Percentiles rank a stretch among this genome's conserved stretches.
phyloP scores from a whole-genome alignment of 805 yeast species.

The Zygoascus biomembranicola region DNA sequence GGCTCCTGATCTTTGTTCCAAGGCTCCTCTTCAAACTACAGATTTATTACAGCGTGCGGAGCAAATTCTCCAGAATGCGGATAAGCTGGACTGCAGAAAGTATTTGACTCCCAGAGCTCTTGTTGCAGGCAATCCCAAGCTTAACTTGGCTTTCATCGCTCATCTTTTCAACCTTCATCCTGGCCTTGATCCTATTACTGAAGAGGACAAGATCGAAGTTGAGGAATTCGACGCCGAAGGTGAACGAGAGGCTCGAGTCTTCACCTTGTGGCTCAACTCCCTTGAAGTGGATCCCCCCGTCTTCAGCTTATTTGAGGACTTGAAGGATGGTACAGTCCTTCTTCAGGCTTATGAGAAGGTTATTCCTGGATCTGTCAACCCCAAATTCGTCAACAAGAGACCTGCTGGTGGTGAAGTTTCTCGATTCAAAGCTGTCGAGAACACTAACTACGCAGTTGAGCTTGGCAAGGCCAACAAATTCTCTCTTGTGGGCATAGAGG shows the following conservation, averaged over 20 bases:
- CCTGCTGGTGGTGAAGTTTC: conserved; percentile 61
- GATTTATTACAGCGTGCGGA: conserved; percentile 81
- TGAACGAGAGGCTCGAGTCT: conserved; percentile 97
- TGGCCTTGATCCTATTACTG: conserved; percentile 88
- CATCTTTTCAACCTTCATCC: conserved; percentile 95
- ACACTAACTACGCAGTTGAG: conserved; percentile 97
- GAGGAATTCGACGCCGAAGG: conserved; percentile 99
- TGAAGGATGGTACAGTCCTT: conserved; percentile 84
- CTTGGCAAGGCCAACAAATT: conserved; percentile 88
- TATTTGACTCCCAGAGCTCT: conserved; percentile 88
- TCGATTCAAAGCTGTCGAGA: conserved; percentile 92
- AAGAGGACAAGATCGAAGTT: conserved; percentile 86
- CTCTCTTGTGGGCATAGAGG: conserved; percentile 95
- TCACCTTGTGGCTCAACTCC: conserved; percentile 94
- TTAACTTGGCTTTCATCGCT: conserved; percentile 95
- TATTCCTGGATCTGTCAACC: conserved; percentile 82
- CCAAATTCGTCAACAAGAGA: conserved; percentile 80
- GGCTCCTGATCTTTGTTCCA: conserved; percentile 74
- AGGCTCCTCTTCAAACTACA: conserved; percentile 67
- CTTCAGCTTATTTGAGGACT: conserved; percentile 82
- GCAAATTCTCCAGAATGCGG: conserved; percentile 78
- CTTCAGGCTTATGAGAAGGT: conserved; percentile 94
- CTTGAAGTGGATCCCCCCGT: conserved; percentile 95
- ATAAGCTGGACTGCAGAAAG: conserved; percentile 84
- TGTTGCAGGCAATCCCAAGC: conserved; percentile 93